These are phyloP conservation scores for Pueraria montana DNA, from an alignment of 306 rosid species.

Conservation along the genomic window DNA sequence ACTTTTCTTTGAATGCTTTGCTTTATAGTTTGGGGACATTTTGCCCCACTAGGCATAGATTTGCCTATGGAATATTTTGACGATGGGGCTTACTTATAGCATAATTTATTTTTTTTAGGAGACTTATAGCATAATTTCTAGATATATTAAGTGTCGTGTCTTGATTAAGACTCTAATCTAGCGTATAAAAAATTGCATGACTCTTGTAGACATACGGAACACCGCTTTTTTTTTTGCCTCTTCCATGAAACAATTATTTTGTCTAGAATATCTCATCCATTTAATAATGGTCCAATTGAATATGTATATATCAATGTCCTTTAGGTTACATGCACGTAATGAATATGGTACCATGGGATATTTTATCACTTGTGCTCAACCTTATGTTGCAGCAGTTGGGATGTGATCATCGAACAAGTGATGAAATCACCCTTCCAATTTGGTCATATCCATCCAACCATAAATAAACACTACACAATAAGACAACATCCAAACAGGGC, in stretches of 20 bases:
- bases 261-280: slow-evolving; percentile 50
- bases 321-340: slow-evolving; percentile 51
- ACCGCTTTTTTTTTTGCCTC: slow-evolving; percentile 33
- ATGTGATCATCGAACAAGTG: slow-evolving; percentile 64
- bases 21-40: slow-evolving; percentile 28
- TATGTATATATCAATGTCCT: slow-evolving; percentile 45
- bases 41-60: slow-evolving; percentile 41
- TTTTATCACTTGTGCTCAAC: slow-evolving; percentile 51
- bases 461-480: slow-evolving; percentile 46
- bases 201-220: slow-evolving; percentile 40
- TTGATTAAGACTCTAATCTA: slow-evolving; percentile 43
- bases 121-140: slow-evolving; percentile 25
- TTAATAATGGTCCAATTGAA: slow-evolving; percentile 52
- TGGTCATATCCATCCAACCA: slow-evolving; percentile 51
- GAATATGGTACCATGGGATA: slow-evolving; percentile 46
- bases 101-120: no score
- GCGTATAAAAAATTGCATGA: slow-evolving; percentile 21
- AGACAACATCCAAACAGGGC: slow-evolving; percentile 59
- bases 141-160: slow-evolving; percentile 39
- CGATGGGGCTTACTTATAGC: slow-evolving; percentile 4
- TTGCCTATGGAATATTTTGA: slow-evolving; percentile 38
- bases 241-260: slow-evolving; percentile 47
- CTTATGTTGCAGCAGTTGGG: slow-evolving; percentile 64
- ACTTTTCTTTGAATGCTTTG: slow-evolving; percentile 7
- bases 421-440: slow-evolving; percentile 57